A percentile compares a stretch with the other conserved stretches of the same genome.
phyloP scores from a whole-genome alignment of 768 basidiomycete species.

The Hygrophorus pudorinus region DNA sequence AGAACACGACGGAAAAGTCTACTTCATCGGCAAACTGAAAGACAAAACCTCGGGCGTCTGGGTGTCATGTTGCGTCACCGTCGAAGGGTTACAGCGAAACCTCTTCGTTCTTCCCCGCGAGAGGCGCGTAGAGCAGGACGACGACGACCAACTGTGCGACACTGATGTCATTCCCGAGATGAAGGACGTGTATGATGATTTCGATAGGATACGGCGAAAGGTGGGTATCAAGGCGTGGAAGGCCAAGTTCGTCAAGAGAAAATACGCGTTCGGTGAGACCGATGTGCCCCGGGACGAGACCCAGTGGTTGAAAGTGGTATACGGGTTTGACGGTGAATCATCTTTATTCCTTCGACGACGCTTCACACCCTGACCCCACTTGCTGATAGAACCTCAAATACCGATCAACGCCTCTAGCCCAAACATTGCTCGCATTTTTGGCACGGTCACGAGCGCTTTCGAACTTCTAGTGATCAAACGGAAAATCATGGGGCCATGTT shows the following conservation, averaged over 20 bases:
- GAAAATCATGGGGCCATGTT: constrained; percentile 99
- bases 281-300: constrained; percentile 72
- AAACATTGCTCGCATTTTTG: constrained; percentile 82
- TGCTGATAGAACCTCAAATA: constrained; percentile 54
- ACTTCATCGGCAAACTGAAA: constrained; percentile 86
- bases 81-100: constrained; percentile 83
- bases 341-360: not conserved
- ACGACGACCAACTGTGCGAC: constrained; percentile 50
- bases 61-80: constrained; percentile 80
- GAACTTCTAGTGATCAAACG: constrained; percentile 90
- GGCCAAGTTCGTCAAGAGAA: constrained; percentile 77
- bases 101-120: constrained; percentile 80
- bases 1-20: constrained; percentile 74
- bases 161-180: constrained; percentile 67
- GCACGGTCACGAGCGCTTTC: constrained; percentile 87
- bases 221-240: constrained; percentile 68
- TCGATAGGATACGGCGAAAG: constrained; percentile 68
- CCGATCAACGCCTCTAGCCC: constrained; percentile 66
- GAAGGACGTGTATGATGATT: constrained; percentile 72
- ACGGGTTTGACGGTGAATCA: constrained; percentile 73
- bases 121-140: constrained; percentile 45
- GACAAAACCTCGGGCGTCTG: constrained; percentile 62
- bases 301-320: constrained; percentile 91
- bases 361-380: constrained; percentile 4
- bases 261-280: constrained; percentile 85